phyloP scores from a whole-genome alignment of 371 early-diverging fungal genomes.

The Mortierella sp. region DNA sequence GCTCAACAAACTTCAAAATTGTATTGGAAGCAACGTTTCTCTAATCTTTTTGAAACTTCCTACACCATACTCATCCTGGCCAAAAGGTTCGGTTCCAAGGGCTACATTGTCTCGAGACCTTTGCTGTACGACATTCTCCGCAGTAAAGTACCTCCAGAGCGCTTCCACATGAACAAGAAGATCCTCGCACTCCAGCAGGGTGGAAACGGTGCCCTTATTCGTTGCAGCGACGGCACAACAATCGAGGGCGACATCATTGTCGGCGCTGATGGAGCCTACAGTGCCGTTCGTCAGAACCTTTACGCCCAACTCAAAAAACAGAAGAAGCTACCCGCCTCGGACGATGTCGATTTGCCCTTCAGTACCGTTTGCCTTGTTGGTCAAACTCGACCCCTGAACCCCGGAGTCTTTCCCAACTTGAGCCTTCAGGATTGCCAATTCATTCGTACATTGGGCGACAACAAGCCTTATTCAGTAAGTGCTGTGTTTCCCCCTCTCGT shows the following conservation, averaged over 20 bases:
- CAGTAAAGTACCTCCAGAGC: slow-evolving; percentile 6
- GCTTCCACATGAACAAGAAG: slow-evolving; percentile 14
- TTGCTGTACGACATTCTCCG: slow-evolving; percentile 19
- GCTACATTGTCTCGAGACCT: slow-evolving; percentile 26
- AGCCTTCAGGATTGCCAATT: slow-evolving; percentile 3
- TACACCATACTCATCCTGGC: too few species aligned
- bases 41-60: background rate
- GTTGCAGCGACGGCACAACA: background rate
- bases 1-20: too few species aligned
- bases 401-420: slow-evolving; percentile 12
- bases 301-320: slow-evolving; percentile 15
- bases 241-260: slow-evolving; percentile 29
- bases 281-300: slow-evolving; percentile 26
- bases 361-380: slow-evolving; percentile 31
- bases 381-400: slow-evolving; percentile 19
- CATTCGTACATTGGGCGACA: background rate
- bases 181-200: slow-evolving; percentile 4
- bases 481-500: too few species aligned
- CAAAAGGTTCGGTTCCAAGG: slow-evolving; percentile 15
- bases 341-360: slow-evolving; percentile 13
- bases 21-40: background rate
- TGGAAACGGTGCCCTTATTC: slow-evolving; percentile 22
- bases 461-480: background rate
- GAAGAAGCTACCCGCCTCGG: background rate
- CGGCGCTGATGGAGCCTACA: slow-evolving; percentile 38